Conservation (phyloP, 139 green algal species). For the Ostreobium quekettii region DNA sequence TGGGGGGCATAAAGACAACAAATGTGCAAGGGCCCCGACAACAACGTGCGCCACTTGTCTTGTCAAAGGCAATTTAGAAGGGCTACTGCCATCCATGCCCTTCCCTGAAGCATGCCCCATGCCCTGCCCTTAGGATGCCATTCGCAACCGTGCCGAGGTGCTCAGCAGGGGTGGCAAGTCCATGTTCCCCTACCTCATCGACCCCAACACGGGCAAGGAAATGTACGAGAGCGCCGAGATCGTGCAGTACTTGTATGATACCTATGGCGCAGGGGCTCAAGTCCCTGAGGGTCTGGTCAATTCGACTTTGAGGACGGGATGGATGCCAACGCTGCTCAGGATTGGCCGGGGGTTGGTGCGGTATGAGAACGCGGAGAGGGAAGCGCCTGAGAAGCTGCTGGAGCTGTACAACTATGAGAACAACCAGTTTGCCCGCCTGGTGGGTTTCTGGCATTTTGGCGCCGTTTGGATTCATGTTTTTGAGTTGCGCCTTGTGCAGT, state of each 20-base stretch:
- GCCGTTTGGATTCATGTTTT: neutral
- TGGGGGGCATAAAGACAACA: too few relatives aligned
- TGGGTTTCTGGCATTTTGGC: neutral
- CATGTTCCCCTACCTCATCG: conserved; percentile 53
- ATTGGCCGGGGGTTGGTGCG: conserved; percentile 14
- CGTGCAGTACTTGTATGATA: conserved; percentile 58
- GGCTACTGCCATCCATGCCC: too few relatives aligned
- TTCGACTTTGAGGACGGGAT: conserved; percentile 5
- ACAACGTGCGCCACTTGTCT: too few relatives aligned
- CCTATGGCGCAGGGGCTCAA: conserved; percentile 43
- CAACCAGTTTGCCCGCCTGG: conserved; percentile 23
- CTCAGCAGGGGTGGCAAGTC: conserved; percentile 19
- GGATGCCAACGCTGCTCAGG: conserved; percentile 21
- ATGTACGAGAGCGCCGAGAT: conserved; percentile 72
- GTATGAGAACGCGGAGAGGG: conserved; percentile 3
- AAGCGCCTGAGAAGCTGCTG: conserved; percentile 9
- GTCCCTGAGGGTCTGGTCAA: conserved; percentile 8
- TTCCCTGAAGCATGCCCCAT: too few relatives aligned
- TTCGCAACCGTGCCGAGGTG: neutral
- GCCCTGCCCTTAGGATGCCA: too few relatives aligned
- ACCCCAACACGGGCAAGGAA: conserved; percentile 48
- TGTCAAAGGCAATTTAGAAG: too few relatives aligned
- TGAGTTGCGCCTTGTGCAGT: neutral
- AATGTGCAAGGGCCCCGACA: too few relatives aligned
- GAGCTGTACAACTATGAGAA: conserved; percentile 23